These are phyloP conservation scores for Russula brevipes DNA, from an alignment of 768 basidiomycete genomes.

Conservation along the genomic window DNA sequence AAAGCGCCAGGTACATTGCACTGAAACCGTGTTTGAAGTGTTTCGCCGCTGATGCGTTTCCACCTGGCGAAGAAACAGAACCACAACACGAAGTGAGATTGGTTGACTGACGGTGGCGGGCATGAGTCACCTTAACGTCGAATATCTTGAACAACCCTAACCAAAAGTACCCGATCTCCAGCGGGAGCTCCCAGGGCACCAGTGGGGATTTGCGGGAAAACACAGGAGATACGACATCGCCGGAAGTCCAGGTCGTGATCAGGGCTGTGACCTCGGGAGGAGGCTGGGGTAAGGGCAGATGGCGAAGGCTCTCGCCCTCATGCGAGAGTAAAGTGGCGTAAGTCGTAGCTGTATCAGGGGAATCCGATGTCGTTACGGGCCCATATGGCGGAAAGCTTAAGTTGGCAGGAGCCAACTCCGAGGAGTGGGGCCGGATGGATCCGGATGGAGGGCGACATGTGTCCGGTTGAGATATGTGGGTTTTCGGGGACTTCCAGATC, in stretches of 20 bases:
- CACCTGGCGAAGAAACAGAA: constrained; percentile 11
- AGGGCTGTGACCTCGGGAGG: constrained; percentile 16
- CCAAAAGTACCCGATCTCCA: constrained; percentile 23
- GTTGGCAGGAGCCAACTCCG: not conserved
- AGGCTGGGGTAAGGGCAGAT: constrained; percentile 1
- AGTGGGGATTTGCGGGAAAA: constrained; percentile 21
- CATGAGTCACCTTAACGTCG: constrained; percentile 16
- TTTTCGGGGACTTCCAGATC: not conserved
- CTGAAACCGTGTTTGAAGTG: not conserved
- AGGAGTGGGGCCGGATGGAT: not conserved
- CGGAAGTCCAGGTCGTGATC: not conserved
- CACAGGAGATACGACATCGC: constrained; percentile 8
- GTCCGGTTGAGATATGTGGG: not conserved
- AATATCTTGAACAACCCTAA: constrained; percentile 21
- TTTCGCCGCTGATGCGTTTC: constrained; percentile 3
- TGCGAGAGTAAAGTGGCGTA: not conserved
- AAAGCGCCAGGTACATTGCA: constrained; percentile 16
- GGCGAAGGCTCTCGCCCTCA: not conserved
- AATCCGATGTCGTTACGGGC: not conserved
- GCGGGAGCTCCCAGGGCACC: constrained; percentile 23
- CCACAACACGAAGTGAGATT: constrained; percentile 1
- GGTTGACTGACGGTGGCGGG: not conserved
- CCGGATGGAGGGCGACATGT: not conserved
- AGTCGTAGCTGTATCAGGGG: not conserved
- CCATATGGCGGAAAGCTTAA: not conserved